Conservation (phyloP, 2,329 filamentous ascomycete genomes). For the Aspergillus tamarii region DNA sequence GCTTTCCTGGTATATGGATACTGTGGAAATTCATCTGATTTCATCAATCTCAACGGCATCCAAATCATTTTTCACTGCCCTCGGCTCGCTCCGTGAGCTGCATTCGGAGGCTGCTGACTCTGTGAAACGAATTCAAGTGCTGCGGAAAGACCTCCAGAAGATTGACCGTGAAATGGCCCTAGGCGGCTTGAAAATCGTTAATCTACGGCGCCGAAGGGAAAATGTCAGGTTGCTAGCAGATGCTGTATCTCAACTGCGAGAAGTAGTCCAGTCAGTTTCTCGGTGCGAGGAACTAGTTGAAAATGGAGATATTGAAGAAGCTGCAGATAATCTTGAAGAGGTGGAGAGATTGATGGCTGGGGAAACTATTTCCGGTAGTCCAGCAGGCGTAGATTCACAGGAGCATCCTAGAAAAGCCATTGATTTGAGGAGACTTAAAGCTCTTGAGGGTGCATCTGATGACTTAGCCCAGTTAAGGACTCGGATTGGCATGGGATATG, state of each 20-base stretch:
- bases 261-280: slow-evolving; percentile 74
- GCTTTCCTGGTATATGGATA: slow-evolving; percentile 99
- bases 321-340: slow-evolving; percentile 74
- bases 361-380: slow-evolving; percentile 51
- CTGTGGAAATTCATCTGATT: slow-evolving; percentile 94
- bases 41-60: slow-evolving; percentile 95
- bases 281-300: slow-evolving; percentile 82
- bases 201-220: slow-evolving; percentile 77
- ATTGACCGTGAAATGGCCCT: slow-evolving; percentile 87
- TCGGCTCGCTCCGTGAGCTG: slow-evolving; percentile 86
- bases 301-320: slow-evolving; percentile 78
- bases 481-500: slow-evolving; percentile 85
- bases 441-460: slow-evolving; percentile 76
- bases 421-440: slow-evolving; percentile 77
- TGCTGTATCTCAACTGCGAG: slow-evolving; percentile 79
- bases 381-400: slow-evolving; percentile 30
- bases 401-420: slow-evolving; percentile 48
- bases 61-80: slow-evolving; percentile 91
- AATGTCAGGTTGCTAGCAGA: slow-evolving; percentile 82
- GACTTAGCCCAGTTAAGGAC: slow-evolving; percentile 76
- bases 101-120: slow-evolving; percentile 92
- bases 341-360: slow-evolving; percentile 82
- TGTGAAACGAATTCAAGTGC: slow-evolving; percentile 78
- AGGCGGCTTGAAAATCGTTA: slow-evolving; percentile 81
- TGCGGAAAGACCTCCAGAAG: slow-evolving; percentile 77